phyloP scores from a whole-genome alignment of 2,329 filamentous ascomycete species.

The Cladosporium cucumerinum region DNA sequence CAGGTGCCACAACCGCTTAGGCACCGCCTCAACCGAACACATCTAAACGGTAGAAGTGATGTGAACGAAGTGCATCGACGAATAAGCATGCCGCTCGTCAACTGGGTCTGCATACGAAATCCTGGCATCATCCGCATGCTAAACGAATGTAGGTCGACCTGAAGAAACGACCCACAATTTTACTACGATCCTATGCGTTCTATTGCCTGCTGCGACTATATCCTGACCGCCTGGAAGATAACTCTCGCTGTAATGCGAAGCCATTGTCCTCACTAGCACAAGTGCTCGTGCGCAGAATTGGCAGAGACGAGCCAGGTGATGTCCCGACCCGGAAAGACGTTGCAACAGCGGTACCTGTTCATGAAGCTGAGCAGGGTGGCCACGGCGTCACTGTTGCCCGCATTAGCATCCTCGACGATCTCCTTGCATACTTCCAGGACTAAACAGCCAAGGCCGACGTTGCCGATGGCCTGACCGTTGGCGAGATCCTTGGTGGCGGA shows the following conservation, averaged over 20 bases:
- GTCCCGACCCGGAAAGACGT: constrained; percentile 22
- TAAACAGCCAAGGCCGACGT: constrained; percentile 18
- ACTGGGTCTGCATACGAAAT: neutral
- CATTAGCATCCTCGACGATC: constrained; percentile 2
- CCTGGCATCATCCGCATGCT: neutral
- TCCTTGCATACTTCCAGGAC: constrained; percentile 21
- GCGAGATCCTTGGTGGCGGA: constrained; percentile 17
- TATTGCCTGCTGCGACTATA: too few relatives aligned
- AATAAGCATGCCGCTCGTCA: neutral
- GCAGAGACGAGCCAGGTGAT: constrained; percentile 16
- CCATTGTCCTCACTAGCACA: too few relatives aligned
- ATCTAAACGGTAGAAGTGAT: neutral
- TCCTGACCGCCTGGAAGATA: too few relatives aligned
- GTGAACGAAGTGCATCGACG: neutral
- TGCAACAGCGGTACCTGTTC: constrained; percentile 25
- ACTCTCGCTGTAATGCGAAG: too few relatives aligned
- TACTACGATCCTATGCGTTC: too few relatives aligned
- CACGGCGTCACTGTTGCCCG: constrained; percentile 12
- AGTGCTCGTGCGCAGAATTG: too few relatives aligned
- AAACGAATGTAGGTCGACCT: neutral
- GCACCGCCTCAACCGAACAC: neutral
- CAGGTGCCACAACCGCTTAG: neutral
- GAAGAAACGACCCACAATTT: neutral
- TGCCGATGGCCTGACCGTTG: constrained; percentile 1
- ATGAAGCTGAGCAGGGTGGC: constrained; percentile 19